These are phyloP conservation scores for Hordeum pubiflorum DNA, from an alignment of 202 grass and related monocot species.

Conservation along the genomic window DNA sequence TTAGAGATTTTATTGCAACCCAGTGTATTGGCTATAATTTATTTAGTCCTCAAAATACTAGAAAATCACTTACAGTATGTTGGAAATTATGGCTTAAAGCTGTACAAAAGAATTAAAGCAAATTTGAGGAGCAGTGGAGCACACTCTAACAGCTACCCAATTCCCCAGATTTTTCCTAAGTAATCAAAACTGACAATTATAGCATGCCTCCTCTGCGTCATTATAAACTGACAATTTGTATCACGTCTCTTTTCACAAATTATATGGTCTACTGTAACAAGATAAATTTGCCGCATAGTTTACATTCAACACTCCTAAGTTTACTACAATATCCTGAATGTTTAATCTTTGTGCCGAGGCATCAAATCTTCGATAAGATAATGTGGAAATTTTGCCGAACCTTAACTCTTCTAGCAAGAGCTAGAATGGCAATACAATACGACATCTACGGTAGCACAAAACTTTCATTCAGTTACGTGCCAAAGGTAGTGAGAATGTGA, in stretches of 20 bases:
- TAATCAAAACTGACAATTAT: background rate
- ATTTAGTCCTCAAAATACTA: background rate
- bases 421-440: background rate
- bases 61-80: too few relatives aligned
- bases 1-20: background rate
- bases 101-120: background rate
- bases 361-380: background rate
- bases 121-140: background rate
- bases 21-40: background rate
- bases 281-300: background rate
- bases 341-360: background rate
- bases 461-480: background rate
- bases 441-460: background rate
- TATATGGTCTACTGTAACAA: background rate
- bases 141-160: background rate
- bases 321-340: background rate
- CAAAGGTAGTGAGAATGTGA: background rate
- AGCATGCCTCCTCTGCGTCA: background rate
- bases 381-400: background rate
- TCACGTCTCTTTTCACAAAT: background rate
- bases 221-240: background rate
- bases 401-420: background rate
- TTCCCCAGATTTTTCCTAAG: background rate
- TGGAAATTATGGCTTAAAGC: background rate
- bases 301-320: background rate